Evolutionary conservation across 2,329 filamentous ascomycete genomes (phyloP).

Genomic region (Cercospora canescens): DNA sequence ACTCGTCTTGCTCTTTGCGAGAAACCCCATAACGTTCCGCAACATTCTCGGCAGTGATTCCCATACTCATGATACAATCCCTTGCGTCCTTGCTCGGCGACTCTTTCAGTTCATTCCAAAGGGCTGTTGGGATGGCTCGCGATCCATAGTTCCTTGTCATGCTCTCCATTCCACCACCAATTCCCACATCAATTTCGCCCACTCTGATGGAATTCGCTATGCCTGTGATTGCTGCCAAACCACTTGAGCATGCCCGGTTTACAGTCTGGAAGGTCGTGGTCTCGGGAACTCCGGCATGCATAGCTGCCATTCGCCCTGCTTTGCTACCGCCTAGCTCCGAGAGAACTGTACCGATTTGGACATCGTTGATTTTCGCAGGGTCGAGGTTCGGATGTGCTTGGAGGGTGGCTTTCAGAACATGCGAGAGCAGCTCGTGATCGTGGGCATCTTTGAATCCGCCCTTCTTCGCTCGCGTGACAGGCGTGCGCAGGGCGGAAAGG

Average conservation of each 20-base stretch:
- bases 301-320: slow-evolving; percentile 85
- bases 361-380: slow-evolving; percentile 70
- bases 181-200: slow-evolving; percentile 70
- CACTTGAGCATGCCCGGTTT: slow-evolving; percentile 82
- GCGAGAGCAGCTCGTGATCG: slow-evolving; percentile 81
- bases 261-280: slow-evolving; percentile 79
- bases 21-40: slow-evolving; percentile 72
- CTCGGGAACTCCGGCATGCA: slow-evolving; percentile 75
- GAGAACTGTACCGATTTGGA: slow-evolving; percentile 84
- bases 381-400: slow-evolving; percentile 71
- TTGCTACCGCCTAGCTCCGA: slow-evolving; percentile 89
- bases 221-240: slow-evolving; percentile 72
- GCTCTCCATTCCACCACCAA: slow-evolving; percentile 91
- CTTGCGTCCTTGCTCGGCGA: slow-evolving; percentile 66
- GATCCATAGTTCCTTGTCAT: slow-evolving; percentile 91
- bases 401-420: slow-evolving; percentile 67
- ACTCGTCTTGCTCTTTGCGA: slow-evolving; percentile 77
- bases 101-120: slow-evolving; percentile 73
- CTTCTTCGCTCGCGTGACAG: slow-evolving; percentile 79
- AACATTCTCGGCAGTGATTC: slow-evolving; percentile 85
- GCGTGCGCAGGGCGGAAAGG: slow-evolving; percentile 85
- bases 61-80: slow-evolving; percentile 95
- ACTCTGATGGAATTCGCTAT: slow-evolving; percentile 74
- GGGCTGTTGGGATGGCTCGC: slow-evolving; percentile 77
- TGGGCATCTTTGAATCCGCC: slow-evolving; percentile 84